Base-by-base conservation (phyloP, 106 monocot genomes). In the Cymbidium sinense region DNA sequence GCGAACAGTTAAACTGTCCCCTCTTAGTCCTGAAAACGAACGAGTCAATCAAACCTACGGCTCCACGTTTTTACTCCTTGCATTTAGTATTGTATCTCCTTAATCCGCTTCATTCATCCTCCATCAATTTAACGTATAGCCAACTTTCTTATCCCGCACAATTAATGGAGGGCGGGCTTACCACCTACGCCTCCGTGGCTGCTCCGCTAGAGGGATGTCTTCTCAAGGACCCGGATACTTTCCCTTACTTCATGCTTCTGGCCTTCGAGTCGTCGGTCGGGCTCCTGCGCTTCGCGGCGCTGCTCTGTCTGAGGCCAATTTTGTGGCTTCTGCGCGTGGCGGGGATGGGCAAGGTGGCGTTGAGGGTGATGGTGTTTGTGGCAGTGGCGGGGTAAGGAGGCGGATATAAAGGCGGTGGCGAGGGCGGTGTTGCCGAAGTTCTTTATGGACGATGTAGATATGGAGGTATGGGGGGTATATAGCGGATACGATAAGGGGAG, bases 161-260 rank as follows among this genome's bases (percentile, higher is more conserved):
- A n/a, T n/a, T n/a, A n/a, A n/a, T n/a, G n/a, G n/a, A n/a, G n/a
- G n/a, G n/a, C n/a, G 58, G 33, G 34, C 36, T n/a, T n/a, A n/a
- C n/a, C 64, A 70, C 15, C 70, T 13, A 33, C 80, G 77, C 79
- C 29, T 64, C 84, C 0, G 79, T 87, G 7, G 87, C 88, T 15
- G 70, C 91, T 7, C 87, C 90, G 87, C 85, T 98, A 18, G 96
- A n/a, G 21, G 94, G 94, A 2, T 75, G 75, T 1, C 90, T 98
- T 8, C 88, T 98, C 33, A 82, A 75, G 55, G 76, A 82, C 83
- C 27, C 74, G 10, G 94, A 92, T 69, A 75, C 84, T 1, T 98
- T 98, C 81, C 94, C 98, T n/a, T n/a, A n/a, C n/a, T 92, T 98
- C 89, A 94, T 94, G 94, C 86, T 98, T 20, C 76, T 92, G 1